A percentile compares a stretch with the other conserved stretches of the same genome.
phyloP scores from a whole-genome alignment of 768 basidiomycete genomes.

The Multifurca ochricompacta region DNA sequence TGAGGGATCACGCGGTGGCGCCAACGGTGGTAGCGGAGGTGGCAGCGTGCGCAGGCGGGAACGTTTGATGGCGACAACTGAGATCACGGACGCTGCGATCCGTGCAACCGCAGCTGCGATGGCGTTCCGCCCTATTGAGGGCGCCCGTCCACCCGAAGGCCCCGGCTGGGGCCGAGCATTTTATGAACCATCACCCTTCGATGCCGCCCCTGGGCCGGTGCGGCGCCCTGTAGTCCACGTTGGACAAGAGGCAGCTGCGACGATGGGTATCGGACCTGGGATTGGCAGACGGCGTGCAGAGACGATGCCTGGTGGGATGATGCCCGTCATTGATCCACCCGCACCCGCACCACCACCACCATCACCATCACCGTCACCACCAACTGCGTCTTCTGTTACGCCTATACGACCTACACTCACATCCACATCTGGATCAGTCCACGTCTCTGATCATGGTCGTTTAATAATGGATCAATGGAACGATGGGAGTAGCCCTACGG shows the following conservation, averaged over 20 bases:
- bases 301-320: constrained; percentile 22
- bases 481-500: not conserved
- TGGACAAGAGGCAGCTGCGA: constrained; percentile 14
- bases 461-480: constrained; percentile 3
- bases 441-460: constrained; percentile 9
- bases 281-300: constrained; percentile 21
- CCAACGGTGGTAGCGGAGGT: not conserved
- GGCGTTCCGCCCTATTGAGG: constrained; percentile 16
- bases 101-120: constrained; percentile 16
- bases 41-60: constrained; percentile 11
- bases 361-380: not conserved
- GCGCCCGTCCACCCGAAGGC: constrained; percentile 9
- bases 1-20: not conserved
- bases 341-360: not conserved
- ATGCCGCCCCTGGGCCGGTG: not conserved
- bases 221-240: constrained; percentile 15
- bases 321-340: constrained; percentile 17
- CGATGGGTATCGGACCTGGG: not conserved
- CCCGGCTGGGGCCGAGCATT: constrained; percentile 21
- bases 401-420: not conserved
- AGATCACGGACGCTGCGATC: constrained; percentile 16
- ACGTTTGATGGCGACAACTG: constrained; percentile 19
- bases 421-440: not conserved
- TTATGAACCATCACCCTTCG: constrained; percentile 21
- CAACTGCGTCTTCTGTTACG: not conserved